These are phyloP conservation scores for Chalciporus sp. DNA, from an alignment of 1,284 basidiomycete genomes.

Conservation along the genomic window DNA sequence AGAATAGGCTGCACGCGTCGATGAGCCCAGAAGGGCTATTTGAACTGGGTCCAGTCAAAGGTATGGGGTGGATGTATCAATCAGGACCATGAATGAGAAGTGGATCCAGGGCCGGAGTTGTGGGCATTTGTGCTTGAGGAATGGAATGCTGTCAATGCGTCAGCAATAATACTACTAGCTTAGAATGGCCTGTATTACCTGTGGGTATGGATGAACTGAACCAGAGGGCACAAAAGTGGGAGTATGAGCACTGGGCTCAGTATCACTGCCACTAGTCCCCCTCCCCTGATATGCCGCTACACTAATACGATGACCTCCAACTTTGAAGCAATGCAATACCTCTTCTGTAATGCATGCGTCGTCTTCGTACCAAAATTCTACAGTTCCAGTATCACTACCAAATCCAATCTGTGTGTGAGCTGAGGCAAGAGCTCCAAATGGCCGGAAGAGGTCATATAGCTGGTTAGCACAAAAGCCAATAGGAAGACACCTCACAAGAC, in stretches of 20 bases:
- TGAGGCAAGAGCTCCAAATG: constrained; percentile 72
- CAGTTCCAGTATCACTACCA: constrained; percentile 70
- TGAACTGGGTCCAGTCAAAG: constrained; percentile 70
- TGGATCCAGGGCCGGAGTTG: constrained; percentile 34
- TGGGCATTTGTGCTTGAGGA: constrained; percentile 48
- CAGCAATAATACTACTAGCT: not conserved
- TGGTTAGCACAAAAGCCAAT: constrained; percentile 67
- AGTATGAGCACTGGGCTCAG: constrained; percentile 72
- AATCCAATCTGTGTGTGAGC: constrained; percentile 69
- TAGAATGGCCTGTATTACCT: constrained; percentile 37
- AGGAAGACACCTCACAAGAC: constrained; percentile 78
- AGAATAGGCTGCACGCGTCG: constrained; percentile 90
- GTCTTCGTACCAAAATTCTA: constrained; percentile 89
- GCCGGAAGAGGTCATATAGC: constrained; percentile 75
- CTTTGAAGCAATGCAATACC: constrained; percentile 77
- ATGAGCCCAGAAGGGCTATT: constrained; percentile 82
- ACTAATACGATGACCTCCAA: constrained; percentile 79
- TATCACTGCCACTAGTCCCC: constrained; percentile 50
- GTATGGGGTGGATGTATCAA: constrained; percentile 85
- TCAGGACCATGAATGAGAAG: constrained; percentile 83
- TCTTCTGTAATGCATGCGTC: constrained; percentile 79
- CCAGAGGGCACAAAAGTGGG: constrained; percentile 74
- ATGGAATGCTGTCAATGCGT: constrained; percentile 56
- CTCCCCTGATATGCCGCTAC: constrained; percentile 75
- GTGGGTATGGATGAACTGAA: constrained; percentile 56